A percentile compares a stretch with the other conserved stretches of the same genome.
These are phyloP conservation scores for Cutaneotrichosporon sp. DNA, from an alignment of 1,284 basidiomycete genomes.

Conservation along the genomic window DNA sequence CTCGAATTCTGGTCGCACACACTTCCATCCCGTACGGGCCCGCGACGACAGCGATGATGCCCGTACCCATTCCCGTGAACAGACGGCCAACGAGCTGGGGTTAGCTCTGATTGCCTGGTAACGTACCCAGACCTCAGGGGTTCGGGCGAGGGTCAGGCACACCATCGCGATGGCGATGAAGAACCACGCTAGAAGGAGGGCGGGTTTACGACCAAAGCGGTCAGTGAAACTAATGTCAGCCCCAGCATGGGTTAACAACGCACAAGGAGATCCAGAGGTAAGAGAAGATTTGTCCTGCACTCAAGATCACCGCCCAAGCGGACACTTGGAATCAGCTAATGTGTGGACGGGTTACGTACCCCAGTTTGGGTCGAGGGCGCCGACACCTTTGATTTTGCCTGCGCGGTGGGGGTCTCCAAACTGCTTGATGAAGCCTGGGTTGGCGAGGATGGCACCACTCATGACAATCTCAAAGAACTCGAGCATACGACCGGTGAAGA, in stretches of 20 bases:
- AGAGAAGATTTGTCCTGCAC: constrained; percentile 13
- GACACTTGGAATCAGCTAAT: constrained; percentile 24
- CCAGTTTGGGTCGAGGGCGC: constrained; percentile 21
- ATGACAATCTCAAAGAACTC: constrained; percentile 29
- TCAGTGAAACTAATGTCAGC: constrained; percentile 13
- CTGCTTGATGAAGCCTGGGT: constrained; percentile 24
- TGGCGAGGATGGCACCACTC: constrained; percentile 23
- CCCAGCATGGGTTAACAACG: not conserved
- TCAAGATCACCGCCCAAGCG: constrained; percentile 26
- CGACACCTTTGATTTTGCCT: constrained; percentile 5
- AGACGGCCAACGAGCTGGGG: not conserved
- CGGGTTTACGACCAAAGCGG: constrained; percentile 26
- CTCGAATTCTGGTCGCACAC: constrained; percentile 19
- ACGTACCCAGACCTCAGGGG: constrained; percentile 10
- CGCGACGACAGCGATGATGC: constrained; percentile 14
- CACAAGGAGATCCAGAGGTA: constrained; percentile 5
- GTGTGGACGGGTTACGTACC: not conserved
- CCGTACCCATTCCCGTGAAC: constrained; percentile 10
- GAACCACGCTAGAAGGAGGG: constrained; percentile 10
- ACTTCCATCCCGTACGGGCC: constrained; percentile 26
- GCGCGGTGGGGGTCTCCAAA: constrained; percentile 13
- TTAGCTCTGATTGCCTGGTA: not conserved
- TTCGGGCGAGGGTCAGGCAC: constrained; percentile 8
- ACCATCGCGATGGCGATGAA: constrained; percentile 11
- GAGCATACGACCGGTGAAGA: constrained; percentile 29